phyloP scores from a whole-genome alignment of 495 filamentous ascomycete species.

The Xylaria grammica region DNA sequence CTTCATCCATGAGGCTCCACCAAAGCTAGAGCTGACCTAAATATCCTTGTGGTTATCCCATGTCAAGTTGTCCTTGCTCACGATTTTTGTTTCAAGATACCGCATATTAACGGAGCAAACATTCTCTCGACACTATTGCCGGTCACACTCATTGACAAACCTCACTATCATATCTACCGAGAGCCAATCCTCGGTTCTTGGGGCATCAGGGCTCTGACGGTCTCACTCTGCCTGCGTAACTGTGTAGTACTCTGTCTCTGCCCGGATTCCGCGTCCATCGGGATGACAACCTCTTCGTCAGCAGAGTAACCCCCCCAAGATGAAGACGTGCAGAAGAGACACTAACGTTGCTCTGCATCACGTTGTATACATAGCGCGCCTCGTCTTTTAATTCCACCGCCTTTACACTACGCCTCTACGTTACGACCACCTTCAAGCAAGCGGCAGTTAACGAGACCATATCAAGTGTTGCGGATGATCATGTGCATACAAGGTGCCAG shows the following conservation, averaged over 20 bases:
- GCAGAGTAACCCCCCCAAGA: not conserved
- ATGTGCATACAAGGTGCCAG: not conserved
- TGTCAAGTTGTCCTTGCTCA: not conserved
- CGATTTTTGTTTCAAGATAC: not conserved
- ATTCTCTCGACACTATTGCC: not conserved
- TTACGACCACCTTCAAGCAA: too few relatives aligned
- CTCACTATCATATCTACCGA: not conserved
- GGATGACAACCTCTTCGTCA: too few relatives aligned
- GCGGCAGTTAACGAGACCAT: not conserved
- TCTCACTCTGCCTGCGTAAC: too few relatives aligned
- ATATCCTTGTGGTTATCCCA: not conserved
- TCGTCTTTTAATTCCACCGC: not conserved
- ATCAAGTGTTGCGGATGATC: not conserved
- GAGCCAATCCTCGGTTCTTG: not conserved
- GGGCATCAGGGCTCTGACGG: not conserved
- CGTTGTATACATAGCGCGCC: not conserved
- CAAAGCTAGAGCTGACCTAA: not conserved
- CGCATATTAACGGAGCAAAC: not conserved
- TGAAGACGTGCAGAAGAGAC: too few relatives aligned
- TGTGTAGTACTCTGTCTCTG: too few relatives aligned
- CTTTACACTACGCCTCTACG: not conserved
- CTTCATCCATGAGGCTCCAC: not conserved
- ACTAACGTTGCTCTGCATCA: not conserved
- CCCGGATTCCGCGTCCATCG: too few relatives aligned
- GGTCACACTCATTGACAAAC: not conserved